These are phyloP conservation scores for Lachancea cidri DNA, from an alignment of 805 yeast genomes.

Conservation along the genomic window DNA sequence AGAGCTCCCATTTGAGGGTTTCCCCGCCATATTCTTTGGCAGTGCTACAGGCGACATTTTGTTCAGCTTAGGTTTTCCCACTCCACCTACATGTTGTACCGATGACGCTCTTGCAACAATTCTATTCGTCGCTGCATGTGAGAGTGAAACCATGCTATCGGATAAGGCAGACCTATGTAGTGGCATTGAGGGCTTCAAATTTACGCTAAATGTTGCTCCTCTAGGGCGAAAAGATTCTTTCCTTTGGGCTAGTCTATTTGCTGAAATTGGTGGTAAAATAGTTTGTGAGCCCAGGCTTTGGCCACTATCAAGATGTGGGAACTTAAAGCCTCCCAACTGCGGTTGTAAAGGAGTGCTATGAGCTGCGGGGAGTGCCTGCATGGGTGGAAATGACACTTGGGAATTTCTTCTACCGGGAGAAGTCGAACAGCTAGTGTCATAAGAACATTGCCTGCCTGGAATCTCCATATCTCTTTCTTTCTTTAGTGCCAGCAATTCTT, in stretches of 20 bases:
- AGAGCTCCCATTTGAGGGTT: background rate
- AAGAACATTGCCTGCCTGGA: background rate
- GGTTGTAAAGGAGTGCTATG: background rate
- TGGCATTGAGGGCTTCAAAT: background rate
- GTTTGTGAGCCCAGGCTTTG: background rate
- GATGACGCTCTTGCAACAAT: no score
- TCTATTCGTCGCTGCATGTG: background rate
- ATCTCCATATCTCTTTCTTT: background rate
- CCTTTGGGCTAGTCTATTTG: background rate
- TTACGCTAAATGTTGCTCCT: background rate
- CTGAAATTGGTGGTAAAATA: background rate
- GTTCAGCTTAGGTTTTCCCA: no score
- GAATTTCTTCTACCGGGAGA: background rate
- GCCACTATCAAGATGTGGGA: background rate
- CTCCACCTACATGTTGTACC: no score
- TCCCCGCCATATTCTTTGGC: background rate
- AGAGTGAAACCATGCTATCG: background rate
- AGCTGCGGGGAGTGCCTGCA: background rate
- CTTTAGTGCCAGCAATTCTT: conserved; percentile 2
- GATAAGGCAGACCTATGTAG: background rate
- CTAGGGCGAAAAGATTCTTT: no score
- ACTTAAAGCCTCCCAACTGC: background rate
- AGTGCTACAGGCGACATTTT: no score
- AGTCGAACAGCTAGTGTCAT: background rate
- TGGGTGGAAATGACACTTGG: background rate